These are phyloP conservation scores for Wickerhamomyces strasburgensis DNA, from an alignment of 805 yeast genomes.

Conservation along the genomic window DNA sequence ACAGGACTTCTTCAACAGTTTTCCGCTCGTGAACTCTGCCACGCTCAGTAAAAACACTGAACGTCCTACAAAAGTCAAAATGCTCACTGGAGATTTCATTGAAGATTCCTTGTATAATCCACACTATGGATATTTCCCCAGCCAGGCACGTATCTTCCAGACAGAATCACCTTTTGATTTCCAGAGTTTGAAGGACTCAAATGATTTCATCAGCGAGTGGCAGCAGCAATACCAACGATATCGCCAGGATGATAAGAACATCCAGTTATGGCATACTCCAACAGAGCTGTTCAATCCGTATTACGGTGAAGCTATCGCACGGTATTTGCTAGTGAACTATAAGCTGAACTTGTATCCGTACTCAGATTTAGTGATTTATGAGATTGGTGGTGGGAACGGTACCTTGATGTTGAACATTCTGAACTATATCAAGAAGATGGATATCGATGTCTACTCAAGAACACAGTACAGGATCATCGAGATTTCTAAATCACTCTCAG, in stretches of 20 bases:
- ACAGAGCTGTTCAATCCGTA: slow-evolving; percentile 80
- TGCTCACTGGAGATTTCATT: slow-evolving; percentile 76
- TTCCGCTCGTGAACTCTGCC: slow-evolving; percentile 14
- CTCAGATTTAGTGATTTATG: slow-evolving; percentile 70
- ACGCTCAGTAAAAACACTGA: slow-evolving; percentile 25
- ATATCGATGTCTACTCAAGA: slow-evolving; percentile 68
- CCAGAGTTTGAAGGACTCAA: slow-evolving; percentile 50
- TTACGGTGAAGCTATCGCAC: slow-evolving; percentile 82
- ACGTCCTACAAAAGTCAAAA: slow-evolving; percentile 59
- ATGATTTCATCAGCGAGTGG: slow-evolving; percentile 71
- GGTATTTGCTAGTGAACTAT: slow-evolving; percentile 69
- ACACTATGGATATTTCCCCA: slow-evolving; percentile 73
- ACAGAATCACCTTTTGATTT: slow-evolving; percentile 63
- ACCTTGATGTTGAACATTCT: slow-evolving; percentile 74
- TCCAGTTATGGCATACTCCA: slow-evolving; percentile 88
- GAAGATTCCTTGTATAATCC: slow-evolving; percentile 84
- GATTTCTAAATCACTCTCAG: slow-evolving; percentile 21
- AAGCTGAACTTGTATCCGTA: slow-evolving; percentile 65
- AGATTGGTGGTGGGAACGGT: slow-evolving; percentile 89
- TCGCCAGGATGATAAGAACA: slow-evolving; percentile 28
- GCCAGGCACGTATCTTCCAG: slow-evolving; percentile 73
- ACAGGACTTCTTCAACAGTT: slow-evolving; percentile 17
- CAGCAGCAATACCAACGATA: slow-evolving; percentile 52
- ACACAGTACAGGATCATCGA: slow-evolving; percentile 45
- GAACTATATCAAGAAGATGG: slow-evolving; percentile 52